A percentile compares a stretch with the other conserved stretches of the same genome.
Evolutionary conservation across 139 green algal genomes (phyloP).

Genomic region (Trebouxia sp.): DNA sequence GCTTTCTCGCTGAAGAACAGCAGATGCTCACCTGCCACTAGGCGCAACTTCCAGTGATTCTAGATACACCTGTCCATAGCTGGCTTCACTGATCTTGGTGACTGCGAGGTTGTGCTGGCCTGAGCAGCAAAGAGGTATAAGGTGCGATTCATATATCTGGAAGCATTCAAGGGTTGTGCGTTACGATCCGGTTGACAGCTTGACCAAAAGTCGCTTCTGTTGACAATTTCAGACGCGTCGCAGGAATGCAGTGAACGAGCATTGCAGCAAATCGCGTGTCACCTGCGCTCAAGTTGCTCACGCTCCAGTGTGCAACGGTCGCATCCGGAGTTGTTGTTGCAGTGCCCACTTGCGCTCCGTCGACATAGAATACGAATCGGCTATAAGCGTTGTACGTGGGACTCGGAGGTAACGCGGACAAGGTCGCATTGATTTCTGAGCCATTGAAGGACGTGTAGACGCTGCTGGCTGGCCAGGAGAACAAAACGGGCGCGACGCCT

Average conservation of each 20-base stretch:
- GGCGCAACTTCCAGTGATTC: not conserved
- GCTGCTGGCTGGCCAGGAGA: not conserved
- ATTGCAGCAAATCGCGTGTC: not conserved
- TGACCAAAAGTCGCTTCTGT: too few species aligned
- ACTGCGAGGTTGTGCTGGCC: not conserved
- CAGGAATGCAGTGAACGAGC: not conserved
- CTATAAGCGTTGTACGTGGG: not conserved
- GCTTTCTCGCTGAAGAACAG: too few species aligned
- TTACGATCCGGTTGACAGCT: too few species aligned
- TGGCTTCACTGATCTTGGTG: slow-evolving; percentile 2
- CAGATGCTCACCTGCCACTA: not conserved
- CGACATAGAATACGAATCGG: not conserved
- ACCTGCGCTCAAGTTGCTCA: not conserved
- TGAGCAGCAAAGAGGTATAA: not conserved
- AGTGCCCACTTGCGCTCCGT: not conserved
- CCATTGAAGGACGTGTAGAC: not conserved
- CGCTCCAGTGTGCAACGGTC: not conserved
- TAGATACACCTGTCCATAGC: not conserved
- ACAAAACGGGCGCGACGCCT: not conserved
- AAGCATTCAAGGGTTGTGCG: too few species aligned
- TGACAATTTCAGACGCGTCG: too few species aligned
- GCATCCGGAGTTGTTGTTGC: not conserved
- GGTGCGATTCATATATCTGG: too few species aligned
- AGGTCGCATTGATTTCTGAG: not conserved
- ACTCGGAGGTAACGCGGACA: not conserved